Evolutionary conservation across 129 eudicot species (phyloP).

Genomic region (Flaveria bidentis): DNA sequence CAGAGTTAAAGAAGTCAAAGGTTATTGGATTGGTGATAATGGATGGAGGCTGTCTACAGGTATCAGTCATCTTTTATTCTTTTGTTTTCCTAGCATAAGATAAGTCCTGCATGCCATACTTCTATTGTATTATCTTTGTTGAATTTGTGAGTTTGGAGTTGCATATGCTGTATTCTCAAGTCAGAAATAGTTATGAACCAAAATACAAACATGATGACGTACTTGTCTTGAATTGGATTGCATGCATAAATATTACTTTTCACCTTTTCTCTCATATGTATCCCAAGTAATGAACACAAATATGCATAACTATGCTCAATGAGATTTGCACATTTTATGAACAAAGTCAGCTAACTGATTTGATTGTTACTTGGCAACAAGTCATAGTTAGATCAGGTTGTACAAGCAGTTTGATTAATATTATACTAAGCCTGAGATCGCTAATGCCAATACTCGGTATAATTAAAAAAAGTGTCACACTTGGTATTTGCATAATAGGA

Average conservation of each 20-base stretch:
- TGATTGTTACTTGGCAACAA: slow-evolving; percentile 11
- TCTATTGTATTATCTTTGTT: slow-evolving; percentile 15
- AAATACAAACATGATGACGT: not conserved
- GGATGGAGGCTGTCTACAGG: slow-evolving; percentile 96
- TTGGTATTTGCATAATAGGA: slow-evolving; percentile 8
- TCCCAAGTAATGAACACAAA: slow-evolving; percentile 2
- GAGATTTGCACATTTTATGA: slow-evolving; percentile 9
- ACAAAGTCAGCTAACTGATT: slow-evolving; percentile 9
- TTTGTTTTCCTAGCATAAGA: slow-evolving; percentile 7
- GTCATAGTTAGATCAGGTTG: slow-evolving; percentile 9
- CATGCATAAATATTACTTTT: not conserved
- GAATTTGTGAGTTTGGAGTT: not conserved
- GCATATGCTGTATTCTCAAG: not conserved
- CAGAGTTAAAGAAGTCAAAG: slow-evolving; percentile 66
- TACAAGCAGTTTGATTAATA: slow-evolving; percentile 1
- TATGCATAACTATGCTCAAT: slow-evolving; percentile 11
- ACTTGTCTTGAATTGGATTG: slow-evolving; percentile 19
- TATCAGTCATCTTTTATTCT: slow-evolving; percentile 24
- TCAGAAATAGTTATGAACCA: slow-evolving; percentile 16
- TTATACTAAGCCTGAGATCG: not conserved
- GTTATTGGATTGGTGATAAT: slow-evolving; percentile 73
- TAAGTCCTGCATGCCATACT: slow-evolving; percentile 14
- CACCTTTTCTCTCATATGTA: slow-evolving; percentile 12
- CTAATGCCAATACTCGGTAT: not conserved
- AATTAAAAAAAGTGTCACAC: not conserved